A percentile compares a stretch with the other conserved stretches of the same genome.
Conservation (phyloP, 2,329 filamentous ascomycete species). For the Sclerotinia subarctica region DNA sequence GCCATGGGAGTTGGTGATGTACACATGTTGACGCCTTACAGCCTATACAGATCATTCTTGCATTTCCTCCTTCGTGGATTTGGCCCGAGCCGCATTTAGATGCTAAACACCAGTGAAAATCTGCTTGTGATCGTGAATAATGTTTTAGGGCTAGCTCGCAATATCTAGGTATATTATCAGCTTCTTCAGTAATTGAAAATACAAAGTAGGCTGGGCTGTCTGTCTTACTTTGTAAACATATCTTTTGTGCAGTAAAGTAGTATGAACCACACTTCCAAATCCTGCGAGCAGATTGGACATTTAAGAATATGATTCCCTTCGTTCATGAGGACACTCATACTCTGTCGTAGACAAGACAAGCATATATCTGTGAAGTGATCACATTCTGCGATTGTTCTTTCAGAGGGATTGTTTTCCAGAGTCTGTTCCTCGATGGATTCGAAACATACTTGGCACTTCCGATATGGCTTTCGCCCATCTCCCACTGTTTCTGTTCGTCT, state of each 20-base stretch:
- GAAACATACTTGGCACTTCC: background rate
- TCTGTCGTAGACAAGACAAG: background rate
- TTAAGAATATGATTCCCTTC: background rate
- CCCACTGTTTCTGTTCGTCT: too few species aligned
- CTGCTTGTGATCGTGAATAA: background rate
- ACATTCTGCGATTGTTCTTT: background rate
- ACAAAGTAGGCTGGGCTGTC: background rate
- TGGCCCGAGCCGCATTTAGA: background rate
- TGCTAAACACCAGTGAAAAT: conserved; percentile 1
- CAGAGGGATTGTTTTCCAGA: too few species aligned
- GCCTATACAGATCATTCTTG: background rate
- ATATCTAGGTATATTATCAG: background rate
- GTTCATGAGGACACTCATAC: background rate
- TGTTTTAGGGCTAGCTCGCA: background rate
- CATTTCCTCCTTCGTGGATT: background rate
- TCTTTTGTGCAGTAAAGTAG: background rate
- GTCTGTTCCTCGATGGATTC: background rate
- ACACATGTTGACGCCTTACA: background rate
- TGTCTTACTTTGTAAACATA: background rate
- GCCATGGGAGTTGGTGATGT: background rate
- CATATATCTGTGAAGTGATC: background rate
- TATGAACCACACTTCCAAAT: background rate
- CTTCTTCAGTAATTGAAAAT: background rate
- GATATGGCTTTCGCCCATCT: background rate
- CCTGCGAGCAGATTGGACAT: background rate